These are phyloP conservation scores for Globisporangium cederbergense DNA, from an alignment of 352 stramenopile species.

Conservation along the genomic window DNA sequence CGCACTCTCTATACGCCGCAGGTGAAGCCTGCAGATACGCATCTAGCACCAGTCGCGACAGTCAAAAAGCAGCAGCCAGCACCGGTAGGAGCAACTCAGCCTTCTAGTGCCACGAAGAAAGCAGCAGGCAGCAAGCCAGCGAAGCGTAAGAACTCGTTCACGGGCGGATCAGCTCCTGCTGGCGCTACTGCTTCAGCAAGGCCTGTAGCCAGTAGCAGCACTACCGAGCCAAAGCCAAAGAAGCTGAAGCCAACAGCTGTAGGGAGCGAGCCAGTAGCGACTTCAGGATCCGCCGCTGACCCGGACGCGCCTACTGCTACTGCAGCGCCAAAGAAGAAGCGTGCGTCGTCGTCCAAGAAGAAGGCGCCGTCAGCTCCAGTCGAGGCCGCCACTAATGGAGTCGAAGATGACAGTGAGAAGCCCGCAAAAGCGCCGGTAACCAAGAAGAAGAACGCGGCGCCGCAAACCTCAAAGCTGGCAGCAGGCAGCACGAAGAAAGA, in stretches of 20 bases:
- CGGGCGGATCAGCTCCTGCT: neutral
- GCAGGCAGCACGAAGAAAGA: neutral
- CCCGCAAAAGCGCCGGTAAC: neutral
- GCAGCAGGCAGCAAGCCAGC: neutral
- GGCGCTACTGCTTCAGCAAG: neutral
- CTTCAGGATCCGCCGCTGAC: neutral
- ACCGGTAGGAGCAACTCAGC: neutral
- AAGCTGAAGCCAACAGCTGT: constrained; percentile 8
- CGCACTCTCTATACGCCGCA: constrained; percentile 4
- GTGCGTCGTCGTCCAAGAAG: constrained; percentile 14
- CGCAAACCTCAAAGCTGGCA: neutral
- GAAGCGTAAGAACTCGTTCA: constrained; percentile 14
- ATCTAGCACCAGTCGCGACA: no score
- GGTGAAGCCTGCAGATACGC: neutral
- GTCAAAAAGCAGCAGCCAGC: constrained; percentile 9
- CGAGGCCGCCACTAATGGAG: neutral
- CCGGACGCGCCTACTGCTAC: neutral
- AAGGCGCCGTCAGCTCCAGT: neutral
- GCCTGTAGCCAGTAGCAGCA: neutral
- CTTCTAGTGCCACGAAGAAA: neutral
- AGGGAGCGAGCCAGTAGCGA: neutral
- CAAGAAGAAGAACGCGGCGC: constrained; percentile 9
- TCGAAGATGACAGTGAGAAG: neutral
- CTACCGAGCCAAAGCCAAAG: constrained; percentile 13
- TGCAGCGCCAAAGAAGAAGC: constrained; percentile 3